A percentile compares a stretch with the other conserved stretches of the same genome.
These are phyloP conservation scores for Sequoiadendron giganteum DNA, from an alignment of 75 land plant genomes.

Conservation along the genomic window DNA sequence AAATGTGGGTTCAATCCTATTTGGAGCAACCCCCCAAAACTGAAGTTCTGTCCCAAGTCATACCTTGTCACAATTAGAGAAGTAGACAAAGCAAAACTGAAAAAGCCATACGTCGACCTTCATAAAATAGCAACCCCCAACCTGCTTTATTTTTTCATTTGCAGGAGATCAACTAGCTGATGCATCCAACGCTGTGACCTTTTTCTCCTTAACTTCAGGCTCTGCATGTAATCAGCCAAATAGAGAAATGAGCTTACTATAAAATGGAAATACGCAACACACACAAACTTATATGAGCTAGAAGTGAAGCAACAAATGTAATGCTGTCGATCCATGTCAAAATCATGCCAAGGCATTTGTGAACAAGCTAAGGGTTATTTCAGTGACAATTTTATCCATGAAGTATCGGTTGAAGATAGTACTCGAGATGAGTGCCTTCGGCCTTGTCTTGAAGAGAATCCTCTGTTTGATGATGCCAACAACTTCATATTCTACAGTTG, in stretches of 20 bases:
- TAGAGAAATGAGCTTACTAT: not conserved
- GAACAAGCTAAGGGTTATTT: not conserved
- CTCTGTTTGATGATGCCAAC: slow-evolving; percentile 76
- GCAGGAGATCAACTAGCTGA: not conserved
- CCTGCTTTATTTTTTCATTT: not conserved
- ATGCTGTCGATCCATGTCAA: not conserved
- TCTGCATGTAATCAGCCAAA: slow-evolving; percentile 5
- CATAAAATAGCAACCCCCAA: not conserved
- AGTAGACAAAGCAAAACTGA: not conserved
- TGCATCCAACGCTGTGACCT: not conserved
- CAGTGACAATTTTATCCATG: not conserved
- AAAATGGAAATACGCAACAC: not conserved
- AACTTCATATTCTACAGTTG: slow-evolving; percentile 67
- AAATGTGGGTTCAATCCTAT: not conserved
- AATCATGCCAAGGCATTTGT: not conserved
- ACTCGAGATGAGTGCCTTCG: slow-evolving; percentile 91
- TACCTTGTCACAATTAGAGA: not conserved
- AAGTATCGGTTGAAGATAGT: not conserved
- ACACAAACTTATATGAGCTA: not conserved
- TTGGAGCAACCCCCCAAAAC: not conserved
- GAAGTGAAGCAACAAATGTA: not conserved
- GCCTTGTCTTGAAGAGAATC: slow-evolving; percentile 87
- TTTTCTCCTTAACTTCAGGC: slow-evolving; percentile 15
- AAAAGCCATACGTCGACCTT: not conserved
- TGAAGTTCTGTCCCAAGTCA: not conserved